These are phyloP conservation scores for Clathrus columnatus DNA, from an alignment of 768 basidiomycete genomes.

Conservation along the genomic window DNA sequence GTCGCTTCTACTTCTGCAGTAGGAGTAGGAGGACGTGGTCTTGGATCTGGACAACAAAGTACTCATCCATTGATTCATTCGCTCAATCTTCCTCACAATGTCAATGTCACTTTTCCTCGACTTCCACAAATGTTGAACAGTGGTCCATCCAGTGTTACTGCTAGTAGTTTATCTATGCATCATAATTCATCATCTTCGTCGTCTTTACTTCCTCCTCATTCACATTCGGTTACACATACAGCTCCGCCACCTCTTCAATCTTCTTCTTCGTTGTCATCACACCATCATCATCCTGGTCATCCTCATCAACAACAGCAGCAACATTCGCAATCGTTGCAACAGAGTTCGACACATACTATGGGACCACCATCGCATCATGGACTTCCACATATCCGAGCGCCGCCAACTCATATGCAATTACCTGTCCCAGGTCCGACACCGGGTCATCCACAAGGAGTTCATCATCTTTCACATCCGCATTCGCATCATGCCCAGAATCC, in stretches of 20 bases:
- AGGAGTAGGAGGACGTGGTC: neutral
- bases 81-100: neutral
- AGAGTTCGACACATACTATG: conserved; percentile 17
- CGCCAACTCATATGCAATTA: conserved; percentile 22
- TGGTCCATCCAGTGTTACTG: neutral
- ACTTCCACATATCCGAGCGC: conserved; percentile 17
- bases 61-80: neutral
- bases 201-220: neutral
- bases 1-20: neutral
- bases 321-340: conserved; percentile 5
- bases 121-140: neutral
- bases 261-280: neutral
- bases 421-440: conserved; percentile 11
- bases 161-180: neutral
- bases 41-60: neutral
- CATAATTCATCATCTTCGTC: neutral
- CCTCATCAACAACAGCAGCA: conserved; percentile 11
- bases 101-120: neutral
- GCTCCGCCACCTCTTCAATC: neutral
- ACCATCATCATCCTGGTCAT: neutral
- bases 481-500: conserved; percentile 25
- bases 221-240: neutral
- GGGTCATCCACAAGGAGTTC: conserved; percentile 18
- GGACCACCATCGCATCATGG: neutral
- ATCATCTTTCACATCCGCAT: conserved; percentile 29